Evolutionary conservation across 352 stramenopile genomes (phyloP), one percentile per base, ranked within the genome.

Genomic region (Pythium monospermum): DNA sequence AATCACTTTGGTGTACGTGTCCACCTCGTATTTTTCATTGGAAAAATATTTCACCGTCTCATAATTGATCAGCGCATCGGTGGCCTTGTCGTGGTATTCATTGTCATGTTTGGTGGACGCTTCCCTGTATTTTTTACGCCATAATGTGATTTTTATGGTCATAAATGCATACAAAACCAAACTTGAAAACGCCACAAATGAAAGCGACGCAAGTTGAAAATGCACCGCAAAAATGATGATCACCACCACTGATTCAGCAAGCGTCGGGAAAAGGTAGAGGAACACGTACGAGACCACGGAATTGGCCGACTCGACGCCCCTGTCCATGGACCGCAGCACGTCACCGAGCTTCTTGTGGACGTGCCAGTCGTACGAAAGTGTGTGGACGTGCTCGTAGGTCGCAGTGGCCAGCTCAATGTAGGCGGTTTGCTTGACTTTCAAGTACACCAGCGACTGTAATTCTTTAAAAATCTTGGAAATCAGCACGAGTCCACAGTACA

Each of bases 31-130:
- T 11, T 76, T 64, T 63, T 98, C 96, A 40, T 95, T 96, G 7
- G 90, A 96, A 57, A 98, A 99, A 47, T 98, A 97, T 66, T 99
- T 99, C 55, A 99, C 96, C 6, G 93, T 98, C 69, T 99, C 96
- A 67, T 98, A 98, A 63, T 99, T 98, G 25, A 98, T 76, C n/a
- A 99, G 65, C 31, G 83, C 92, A 64, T 99, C 96, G 4, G 94
- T 98, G 30, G 91, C 95, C 51, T 96, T 96, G 67, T 99, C 95
- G 61, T 99, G 94, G 71, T 94, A 98, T 64, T 98, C 91, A 59
- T 99, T 99, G 64, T 98, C 96, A 60, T 98, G 85, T 27, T 89
- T 86, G 64, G 89, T 96, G 26, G 85, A 94, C 10, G 82, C 74
- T 57, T 98, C 95, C 23, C 96, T 86, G 66, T 98, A 98, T 57